phyloP scores from a whole-genome alignment of 2,329 filamentous ascomycete genomes.

The Botrytis galanthina region DNA sequence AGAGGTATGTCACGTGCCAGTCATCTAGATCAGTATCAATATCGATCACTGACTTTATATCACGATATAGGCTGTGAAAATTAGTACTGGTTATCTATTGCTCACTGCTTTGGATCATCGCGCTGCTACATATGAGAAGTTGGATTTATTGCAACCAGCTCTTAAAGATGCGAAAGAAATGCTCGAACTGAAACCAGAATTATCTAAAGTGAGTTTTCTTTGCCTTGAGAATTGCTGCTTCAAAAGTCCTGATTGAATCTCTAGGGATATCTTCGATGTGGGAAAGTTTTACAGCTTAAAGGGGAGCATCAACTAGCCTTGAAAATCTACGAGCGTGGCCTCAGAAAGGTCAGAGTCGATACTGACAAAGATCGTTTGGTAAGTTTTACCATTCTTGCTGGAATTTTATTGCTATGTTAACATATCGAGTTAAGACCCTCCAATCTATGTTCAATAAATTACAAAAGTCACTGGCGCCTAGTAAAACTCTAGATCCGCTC shows the following conservation, averaged over 20 bases:
- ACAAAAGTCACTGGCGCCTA: constrained; percentile 28
- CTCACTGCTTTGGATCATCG: constrained; percentile 39
- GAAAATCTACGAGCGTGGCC: constrained; percentile 39
- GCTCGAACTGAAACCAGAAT: constrained; percentile 36
- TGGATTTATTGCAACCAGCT: constrained; percentile 33
- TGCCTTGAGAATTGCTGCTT: background rate
- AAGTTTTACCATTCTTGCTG: constrained; percentile 8
- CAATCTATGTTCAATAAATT: constrained; percentile 36
- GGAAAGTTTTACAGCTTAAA: constrained; percentile 37
- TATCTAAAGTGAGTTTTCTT: constrained; percentile 32
- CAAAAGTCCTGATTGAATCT: background rate
- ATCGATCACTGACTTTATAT: constrained; percentile 14
- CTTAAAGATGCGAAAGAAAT: constrained; percentile 38
- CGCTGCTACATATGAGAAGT: constrained; percentile 39
- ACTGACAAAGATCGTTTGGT: constrained; percentile 34
- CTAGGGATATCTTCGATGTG: constrained; percentile 39
- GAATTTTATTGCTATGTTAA: background rate
- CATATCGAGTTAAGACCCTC: constrained; percentile 33
- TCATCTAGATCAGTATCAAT: background rate
- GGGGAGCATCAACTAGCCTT: constrained; percentile 35
- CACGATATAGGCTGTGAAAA: constrained; percentile 30
- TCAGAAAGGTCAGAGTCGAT: constrained; percentile 38
- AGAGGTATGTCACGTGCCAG: constrained; percentile 27
- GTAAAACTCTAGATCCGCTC: constrained; percentile 37
- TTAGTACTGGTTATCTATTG: constrained; percentile 31